Evolutionary conservation across 169 alveolate genomes (phyloP), one percentile per base, ranked within the genome.

Genomic region (Plasmodium coatneyi): DNA sequence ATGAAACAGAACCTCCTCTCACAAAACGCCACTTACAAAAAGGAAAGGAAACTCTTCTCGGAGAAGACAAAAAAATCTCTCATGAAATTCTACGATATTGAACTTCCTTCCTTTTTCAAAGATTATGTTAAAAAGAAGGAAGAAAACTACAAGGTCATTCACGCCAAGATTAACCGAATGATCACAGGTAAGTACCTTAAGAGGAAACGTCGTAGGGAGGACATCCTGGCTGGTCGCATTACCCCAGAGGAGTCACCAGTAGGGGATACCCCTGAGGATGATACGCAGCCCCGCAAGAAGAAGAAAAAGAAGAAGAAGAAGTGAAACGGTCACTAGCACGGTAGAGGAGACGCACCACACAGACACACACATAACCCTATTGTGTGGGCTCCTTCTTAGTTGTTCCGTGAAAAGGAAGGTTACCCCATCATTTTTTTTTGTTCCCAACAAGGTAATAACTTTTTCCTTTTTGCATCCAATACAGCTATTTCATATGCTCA

Each of bases 31-130:
- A 14, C 25, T 3, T 91, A 91, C 14, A 91, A 91, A 43, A 74
- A 91, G 46, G 32, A 91, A 71, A 91, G 95, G 71, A 80, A 25
- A 56, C 16, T 46, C 34, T 91, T 81, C 78, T 80, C 95, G 5
- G 60, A 80, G 76, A 43, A 41, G 56, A 91, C 95, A 2, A 81
- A 91, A 56, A 91, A 43, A 1, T 43, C 92, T 3, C 81, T 91
- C 14, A 80, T 91, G 92, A 80, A 91, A 71, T 91, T 91, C 46
- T 91, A 91, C 46, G 95, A 91, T 36, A 91, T 81, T 1, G 74
- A 91, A 81, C 60, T 81, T 2, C 95, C 95, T 25, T 32, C 95
- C 5, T 91, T 80, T 66, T 91, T 91, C 43, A 91, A 91, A 54
- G 92, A 91, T 32, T 91, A 91, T 43, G 56, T 91, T 1, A 71